Base-by-base conservation (phyloP, 2,329 filamentous ascomycete species). In the Calonectria leucothoes region DNA sequence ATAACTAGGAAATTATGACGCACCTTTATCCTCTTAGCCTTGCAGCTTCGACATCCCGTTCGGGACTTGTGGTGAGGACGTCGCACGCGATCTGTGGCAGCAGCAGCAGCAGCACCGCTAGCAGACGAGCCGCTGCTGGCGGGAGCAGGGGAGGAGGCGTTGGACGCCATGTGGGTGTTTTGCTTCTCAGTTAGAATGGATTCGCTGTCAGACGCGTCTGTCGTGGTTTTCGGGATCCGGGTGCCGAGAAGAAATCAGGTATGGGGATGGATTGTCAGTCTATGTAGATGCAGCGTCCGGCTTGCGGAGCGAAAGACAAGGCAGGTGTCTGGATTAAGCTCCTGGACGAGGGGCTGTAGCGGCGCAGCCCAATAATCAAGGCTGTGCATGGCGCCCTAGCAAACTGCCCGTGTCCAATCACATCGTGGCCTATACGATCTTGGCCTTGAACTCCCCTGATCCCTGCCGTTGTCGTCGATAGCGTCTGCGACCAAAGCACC, bases 11-110 rank as follows among this genome's bases (percentile, higher is more conserved):
- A 45, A 15, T 8, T 25, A 39, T 45, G 35, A 51, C 71, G 7
- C 25, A 71, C 71, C 71, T 73, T 73, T 39, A 73, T 59, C 15
- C 71, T 39, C 12, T 61, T 73, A 14, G 71, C 42, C 45, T 71
- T 73, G 45, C 71, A 73, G 23, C 39, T 52, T 27, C 64, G 59
- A 45, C 71, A 73, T 33, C 71, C 71, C 25, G 63, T 67, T 61
- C 71, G 71, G 37, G 71, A 70, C 61, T 73, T 73, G 35, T 48
- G 71, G 52, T 73, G 71, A 11, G 52, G 42, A 25, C 71, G 71
- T 20, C 67, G 66, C 14, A 63, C 6, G 20, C 71, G 52, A 7
- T 67, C 63, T 25, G 45, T 61, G 37, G 48, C 23, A 37, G 66
- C n/a, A 14, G 3, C n/a, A n/a, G n/a, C n/a, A n/a, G n/a, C n/a